Evolutionary conservation across 352 stramenopile species (phyloP).

Genomic region (Phytophthora aleatoria): DNA sequence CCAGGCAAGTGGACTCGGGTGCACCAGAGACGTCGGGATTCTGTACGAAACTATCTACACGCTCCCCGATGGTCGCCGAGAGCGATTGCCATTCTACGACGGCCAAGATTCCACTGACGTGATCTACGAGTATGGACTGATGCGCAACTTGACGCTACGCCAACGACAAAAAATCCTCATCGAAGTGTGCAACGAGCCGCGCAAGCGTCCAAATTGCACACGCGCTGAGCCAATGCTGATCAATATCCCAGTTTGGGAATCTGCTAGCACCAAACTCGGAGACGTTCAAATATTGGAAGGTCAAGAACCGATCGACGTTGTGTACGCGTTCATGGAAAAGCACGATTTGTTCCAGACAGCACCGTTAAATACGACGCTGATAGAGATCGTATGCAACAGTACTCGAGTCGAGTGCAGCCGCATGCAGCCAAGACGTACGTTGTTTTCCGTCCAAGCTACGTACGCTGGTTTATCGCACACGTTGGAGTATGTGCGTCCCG

Average conservation of each 20-base stretch:
- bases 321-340: slow-evolving; percentile 89
- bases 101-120: slow-evolving; percentile 76
- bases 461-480: slow-evolving; percentile 72
- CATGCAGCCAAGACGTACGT: slow-evolving; percentile 56
- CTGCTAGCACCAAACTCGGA: slow-evolving; percentile 66
- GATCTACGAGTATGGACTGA: slow-evolving; percentile 74
- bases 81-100: slow-evolving; percentile 74
- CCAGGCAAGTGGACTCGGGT: slow-evolving; percentile 52
- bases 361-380: slow-evolving; percentile 75
- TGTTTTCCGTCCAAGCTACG: slow-evolving; percentile 83
- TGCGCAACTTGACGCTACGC: slow-evolving; percentile 70
- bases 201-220: slow-evolving; percentile 72
- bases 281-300: slow-evolving; percentile 77
- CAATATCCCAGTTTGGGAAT: slow-evolving; percentile 78
- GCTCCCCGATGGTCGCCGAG: slow-evolving; percentile 46
- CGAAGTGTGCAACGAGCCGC: slow-evolving; percentile 71
- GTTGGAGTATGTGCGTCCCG: slow-evolving; percentile 77
- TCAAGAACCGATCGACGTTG: slow-evolving; percentile 78
- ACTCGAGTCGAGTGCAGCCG: slow-evolving; percentile 67
- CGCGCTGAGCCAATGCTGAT: slow-evolving; percentile 77
- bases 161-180: slow-evolving; percentile 73
- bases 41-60: slow-evolving; percentile 72
- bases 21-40: slow-evolving; percentile 57
- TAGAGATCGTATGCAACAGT: slow-evolving; percentile 75
- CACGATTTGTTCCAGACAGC: slow-evolving; percentile 85